Evolutionary conservation across 257 asterid genomes (phyloP).

Genomic region (Eucommia ulmoides): DNA sequence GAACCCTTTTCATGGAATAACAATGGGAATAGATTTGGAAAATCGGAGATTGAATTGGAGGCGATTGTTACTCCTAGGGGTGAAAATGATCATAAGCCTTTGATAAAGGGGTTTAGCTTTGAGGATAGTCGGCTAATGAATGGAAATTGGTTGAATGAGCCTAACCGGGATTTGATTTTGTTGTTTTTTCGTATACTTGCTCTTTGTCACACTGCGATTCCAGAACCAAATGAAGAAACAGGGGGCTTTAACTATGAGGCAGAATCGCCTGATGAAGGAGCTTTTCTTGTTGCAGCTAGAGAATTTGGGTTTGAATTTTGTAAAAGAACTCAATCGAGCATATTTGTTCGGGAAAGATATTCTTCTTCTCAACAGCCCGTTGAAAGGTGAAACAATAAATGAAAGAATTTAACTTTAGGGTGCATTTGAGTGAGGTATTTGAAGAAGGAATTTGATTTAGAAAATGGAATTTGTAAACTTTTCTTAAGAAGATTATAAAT

Average conservation of each 20-base stretch:
- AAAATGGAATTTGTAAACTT: too few relatives aligned
- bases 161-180: slow-evolving; percentile 43
- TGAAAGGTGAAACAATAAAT: slow-evolving; percentile 42
- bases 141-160: slow-evolving; percentile 78
- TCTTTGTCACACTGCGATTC: slow-evolving; percentile 87
- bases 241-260: slow-evolving; percentile 71
- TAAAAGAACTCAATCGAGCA: slow-evolving; percentile 72
- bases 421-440: too few relatives aligned
- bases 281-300: slow-evolving; percentile 90
- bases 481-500: too few relatives aligned
- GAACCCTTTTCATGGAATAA: slow-evolving; percentile 30
- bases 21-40: slow-evolving; percentile 14
- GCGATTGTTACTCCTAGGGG: slow-evolving; percentile 44
- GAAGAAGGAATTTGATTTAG: too few relatives aligned
- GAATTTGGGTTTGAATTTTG: slow-evolving; percentile 92
- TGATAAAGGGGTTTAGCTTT: slow-evolving; percentile 81
- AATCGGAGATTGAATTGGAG: slow-evolving; percentile 66
- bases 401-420: not conserved
- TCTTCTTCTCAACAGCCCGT: slow-evolving; percentile 55
- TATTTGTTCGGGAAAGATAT: slow-evolving; percentile 58
- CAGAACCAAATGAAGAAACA: slow-evolving; percentile 69
- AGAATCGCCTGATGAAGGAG: slow-evolving; percentile 89
- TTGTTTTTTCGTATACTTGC: slow-evolving; percentile 74
- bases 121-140: slow-evolving; percentile 73
- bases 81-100: slow-evolving; percentile 29